A percentile compares a stretch with the other conserved stretches of the same genome.
Conservation (phyloP, 2,329 filamentous ascomycete species). For the Colletotrichum tofieldiae region DNA sequence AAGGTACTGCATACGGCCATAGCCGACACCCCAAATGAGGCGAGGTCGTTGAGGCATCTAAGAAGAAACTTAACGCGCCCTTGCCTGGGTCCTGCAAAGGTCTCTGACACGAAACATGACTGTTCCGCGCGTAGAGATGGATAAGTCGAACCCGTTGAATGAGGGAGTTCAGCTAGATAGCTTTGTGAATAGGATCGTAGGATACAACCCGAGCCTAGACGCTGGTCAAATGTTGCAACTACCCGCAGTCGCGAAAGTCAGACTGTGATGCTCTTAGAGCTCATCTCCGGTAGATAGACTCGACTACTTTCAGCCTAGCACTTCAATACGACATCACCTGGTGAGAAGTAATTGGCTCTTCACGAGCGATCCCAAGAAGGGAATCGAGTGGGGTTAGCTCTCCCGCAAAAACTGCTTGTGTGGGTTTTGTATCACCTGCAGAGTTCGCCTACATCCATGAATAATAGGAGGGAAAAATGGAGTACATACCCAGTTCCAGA, state of each 20-base stretch:
- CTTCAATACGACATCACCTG: no score
- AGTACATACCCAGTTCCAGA: neutral
- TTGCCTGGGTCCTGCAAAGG: neutral
- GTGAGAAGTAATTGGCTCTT: no score
- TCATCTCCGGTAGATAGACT: neutral
- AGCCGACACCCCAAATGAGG: neutral
- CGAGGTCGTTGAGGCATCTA: neutral
- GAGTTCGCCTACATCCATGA: neutral
- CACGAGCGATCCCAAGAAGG: no score
- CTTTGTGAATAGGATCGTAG: neutral
- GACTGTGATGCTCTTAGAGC: neutral
- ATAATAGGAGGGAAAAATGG: neutral
- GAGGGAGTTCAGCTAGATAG: neutral
- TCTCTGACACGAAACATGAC: neutral
- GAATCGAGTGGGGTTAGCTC: no score
- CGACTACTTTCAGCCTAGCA: no score
- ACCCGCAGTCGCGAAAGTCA: neutral
- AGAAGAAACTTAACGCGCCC: neutral
- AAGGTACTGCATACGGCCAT: neutral
- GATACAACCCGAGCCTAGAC: neutral
- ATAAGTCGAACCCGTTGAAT: neutral
- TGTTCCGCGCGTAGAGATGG: neutral
- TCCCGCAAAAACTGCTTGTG: no score
- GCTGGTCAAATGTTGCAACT: neutral
- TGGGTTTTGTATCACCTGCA: no score